Conservation (phyloP, 495 filamentous ascomycete genomes). For the Aspergillus sclerotioniger region DNA sequence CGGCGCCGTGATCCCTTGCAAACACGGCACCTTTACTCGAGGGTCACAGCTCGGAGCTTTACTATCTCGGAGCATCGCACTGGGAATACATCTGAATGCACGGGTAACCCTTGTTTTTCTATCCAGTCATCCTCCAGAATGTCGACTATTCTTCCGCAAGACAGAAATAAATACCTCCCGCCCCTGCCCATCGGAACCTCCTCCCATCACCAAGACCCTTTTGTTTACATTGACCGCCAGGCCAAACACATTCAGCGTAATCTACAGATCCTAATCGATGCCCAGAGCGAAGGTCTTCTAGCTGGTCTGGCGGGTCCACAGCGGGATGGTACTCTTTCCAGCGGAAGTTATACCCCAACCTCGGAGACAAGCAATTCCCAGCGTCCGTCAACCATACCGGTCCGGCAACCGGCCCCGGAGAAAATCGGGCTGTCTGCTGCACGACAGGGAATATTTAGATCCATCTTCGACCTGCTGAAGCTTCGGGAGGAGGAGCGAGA, state of each 20-base stretch:
- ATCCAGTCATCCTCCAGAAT: conserved; percentile 17
- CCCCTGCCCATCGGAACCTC: conserved; percentile 31
- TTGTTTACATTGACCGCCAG: conserved; percentile 46
- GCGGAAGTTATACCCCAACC: conserved; percentile 49
- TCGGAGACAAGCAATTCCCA: conserved; percentile 24
- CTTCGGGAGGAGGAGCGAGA: conserved; percentile 71
- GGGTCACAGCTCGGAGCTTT: background rate
- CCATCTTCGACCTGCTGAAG: conserved; percentile 68
- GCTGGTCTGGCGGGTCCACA: conserved; percentile 43
- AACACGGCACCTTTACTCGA: background rate
- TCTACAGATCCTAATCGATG: conserved; percentile 79
- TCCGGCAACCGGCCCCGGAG: conserved; percentile 57
- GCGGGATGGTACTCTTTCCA: conserved; percentile 40
- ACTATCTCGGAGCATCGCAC: background rate
- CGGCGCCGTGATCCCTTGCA: background rate
- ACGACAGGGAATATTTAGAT: conserved; percentile 64
- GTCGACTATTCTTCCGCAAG: conserved; percentile 33
- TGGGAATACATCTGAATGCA: background rate
- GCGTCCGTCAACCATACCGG: conserved; percentile 48
- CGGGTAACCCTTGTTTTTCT: background rate
- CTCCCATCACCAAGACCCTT: conserved; percentile 36
- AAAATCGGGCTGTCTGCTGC: conserved; percentile 65
- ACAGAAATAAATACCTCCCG: conserved; percentile 24
- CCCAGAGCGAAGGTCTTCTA: conserved; percentile 73
- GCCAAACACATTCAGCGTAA: conserved; percentile 63